Evolutionary conservation across 2,329 filamentous ascomycete genomes (phyloP).

Genomic region (Thelonectria olida): DNA sequence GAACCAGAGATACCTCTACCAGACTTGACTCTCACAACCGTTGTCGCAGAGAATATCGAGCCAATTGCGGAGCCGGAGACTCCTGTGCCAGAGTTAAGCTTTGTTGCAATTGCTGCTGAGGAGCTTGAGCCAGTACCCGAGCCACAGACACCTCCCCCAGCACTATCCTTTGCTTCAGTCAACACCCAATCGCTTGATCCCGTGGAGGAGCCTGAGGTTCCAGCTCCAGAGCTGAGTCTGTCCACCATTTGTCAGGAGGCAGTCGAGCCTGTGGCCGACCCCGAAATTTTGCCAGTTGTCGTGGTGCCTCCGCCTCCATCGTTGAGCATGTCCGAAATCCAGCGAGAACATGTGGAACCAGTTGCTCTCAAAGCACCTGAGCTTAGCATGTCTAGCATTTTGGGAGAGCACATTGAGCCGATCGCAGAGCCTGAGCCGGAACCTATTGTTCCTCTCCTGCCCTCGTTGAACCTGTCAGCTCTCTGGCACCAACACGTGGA

Average conservation of each 20-base stretch:
- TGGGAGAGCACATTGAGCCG: constrained; percentile 42
- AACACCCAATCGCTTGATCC: constrained; percentile 25
- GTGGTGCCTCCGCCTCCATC: constrained; percentile 18
- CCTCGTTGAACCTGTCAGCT: constrained; percentile 29
- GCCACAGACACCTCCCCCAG: neutral
- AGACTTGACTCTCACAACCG: constrained; percentile 43
- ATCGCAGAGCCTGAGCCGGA: constrained; percentile 34
- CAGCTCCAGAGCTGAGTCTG: constrained; percentile 20
- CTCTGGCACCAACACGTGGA: constrained; percentile 33
- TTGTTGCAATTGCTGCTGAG: constrained; percentile 1
- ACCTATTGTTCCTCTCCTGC: constrained; percentile 33
- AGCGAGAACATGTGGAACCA: constrained; percentile 31
- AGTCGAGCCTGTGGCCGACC: constrained; percentile 40
- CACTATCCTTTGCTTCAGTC: neutral
- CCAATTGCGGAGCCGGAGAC: constrained; percentile 6
- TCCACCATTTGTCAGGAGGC: constrained; percentile 39
- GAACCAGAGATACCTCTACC: constrained; percentile 35
- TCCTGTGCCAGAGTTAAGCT: constrained; percentile 1
- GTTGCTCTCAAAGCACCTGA: constrained; percentile 31
- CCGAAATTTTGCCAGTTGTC: constrained; percentile 36
- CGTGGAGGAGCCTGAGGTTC: constrained; percentile 12
- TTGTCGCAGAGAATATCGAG: constrained; percentile 46
- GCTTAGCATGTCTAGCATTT: constrained; percentile 29
- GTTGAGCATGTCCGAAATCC: constrained; percentile 32
- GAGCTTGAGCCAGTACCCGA: constrained; percentile 31